Evolutionary conservation across 225 moss, liverwort and hornwort species (phyloP).

Genomic region (Lunularia cruciata): DNA sequence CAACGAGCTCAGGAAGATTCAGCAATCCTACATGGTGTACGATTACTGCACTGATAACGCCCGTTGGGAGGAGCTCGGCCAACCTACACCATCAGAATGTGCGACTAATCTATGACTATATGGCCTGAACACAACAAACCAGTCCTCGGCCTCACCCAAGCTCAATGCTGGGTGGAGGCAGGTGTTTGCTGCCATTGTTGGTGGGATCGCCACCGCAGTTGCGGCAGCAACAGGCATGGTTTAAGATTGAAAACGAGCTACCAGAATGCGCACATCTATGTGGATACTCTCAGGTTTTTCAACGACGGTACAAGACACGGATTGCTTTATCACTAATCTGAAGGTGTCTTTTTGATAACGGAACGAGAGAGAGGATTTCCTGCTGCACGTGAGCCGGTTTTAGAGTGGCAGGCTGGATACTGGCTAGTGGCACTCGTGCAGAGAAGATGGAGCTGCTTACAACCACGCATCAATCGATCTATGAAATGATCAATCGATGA

Average conservation of each 20-base stretch:
- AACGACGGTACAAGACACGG: constrained; percentile 11
- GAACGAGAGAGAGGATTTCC: constrained; percentile 23
- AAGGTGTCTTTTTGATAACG: constrained; percentile 1
- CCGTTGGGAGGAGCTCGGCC: constrained; percentile 28
- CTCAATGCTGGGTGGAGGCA: constrained; percentile 7
- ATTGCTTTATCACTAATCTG: not conserved
- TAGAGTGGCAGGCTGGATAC: too few relatives aligned
- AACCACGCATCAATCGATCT: not conserved
- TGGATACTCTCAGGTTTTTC: constrained; percentile 16
- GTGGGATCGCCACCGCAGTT: not conserved
- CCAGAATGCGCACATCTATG: not conserved
- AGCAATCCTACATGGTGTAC: constrained; percentile 39
- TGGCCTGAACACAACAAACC: constrained; percentile 13
- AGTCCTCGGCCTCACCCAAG: too few relatives aligned
- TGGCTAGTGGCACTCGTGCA: constrained; percentile 22
- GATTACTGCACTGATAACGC: constrained; percentile 58
- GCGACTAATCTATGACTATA: constrained; percentile 39
- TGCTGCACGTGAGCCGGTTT: constrained; percentile 20
- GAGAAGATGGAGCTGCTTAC: constrained; percentile 24
- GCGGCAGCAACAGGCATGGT: not conserved
- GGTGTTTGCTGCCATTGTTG: not conserved
- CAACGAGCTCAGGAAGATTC: constrained; percentile 27
- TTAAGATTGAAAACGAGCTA: not conserved
- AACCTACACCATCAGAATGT: constrained; percentile 62
- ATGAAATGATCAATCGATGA: not conserved